Percentiles rank a stretch among this genome's conserved stretches.
Evolutionary conservation across 2,329 filamentous ascomycete genomes (phyloP).

Genomic region (Verticillium alfalfae): DNA sequence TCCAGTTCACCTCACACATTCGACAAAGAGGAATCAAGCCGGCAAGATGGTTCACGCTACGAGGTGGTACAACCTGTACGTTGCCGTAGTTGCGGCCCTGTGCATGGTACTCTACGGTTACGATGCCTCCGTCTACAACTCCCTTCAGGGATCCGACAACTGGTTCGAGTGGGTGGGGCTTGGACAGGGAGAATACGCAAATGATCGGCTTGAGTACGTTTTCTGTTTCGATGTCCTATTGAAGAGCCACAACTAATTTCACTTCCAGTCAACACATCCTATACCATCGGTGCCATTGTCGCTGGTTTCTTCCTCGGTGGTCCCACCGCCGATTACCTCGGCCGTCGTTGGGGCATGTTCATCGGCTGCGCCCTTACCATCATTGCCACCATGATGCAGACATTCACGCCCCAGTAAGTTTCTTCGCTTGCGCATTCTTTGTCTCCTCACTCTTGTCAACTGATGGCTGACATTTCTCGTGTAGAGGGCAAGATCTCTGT

Average conservation of each 20-base stretch:
- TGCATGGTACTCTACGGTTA: conserved; percentile 74
- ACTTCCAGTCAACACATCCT: conserved; percentile 55
- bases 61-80: conserved; percentile 40
- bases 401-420: conserved; percentile 49
- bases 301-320: conserved; percentile 66
- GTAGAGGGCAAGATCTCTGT: conserved; percentile 48
- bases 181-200: conserved; percentile 37
- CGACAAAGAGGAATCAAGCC: conserved; percentile 6
- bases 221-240: not conserved
- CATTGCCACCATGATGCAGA: conserved; percentile 63
- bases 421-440: not conserved
- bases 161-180: conserved; percentile 60
- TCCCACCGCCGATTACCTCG: conserved; percentile 55
- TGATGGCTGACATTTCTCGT: not conserved
- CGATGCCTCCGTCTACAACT: conserved; percentile 70
- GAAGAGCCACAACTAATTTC: not conserved
- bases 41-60: conserved; percentile 27
- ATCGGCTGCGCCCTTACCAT: conserved; percentile 60
- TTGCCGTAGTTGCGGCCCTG: conserved; percentile 55
- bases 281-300: conserved; percentile 66
- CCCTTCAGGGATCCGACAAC: conserved; percentile 61
- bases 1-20: not conserved
- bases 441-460: too few relatives aligned
- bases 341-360: conserved; percentile 61
- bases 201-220: conserved; percentile 31